Conservation (phyloP, 495 filamentous ascomycete genomes). For the Aspergillus coremiiformis region DNA sequence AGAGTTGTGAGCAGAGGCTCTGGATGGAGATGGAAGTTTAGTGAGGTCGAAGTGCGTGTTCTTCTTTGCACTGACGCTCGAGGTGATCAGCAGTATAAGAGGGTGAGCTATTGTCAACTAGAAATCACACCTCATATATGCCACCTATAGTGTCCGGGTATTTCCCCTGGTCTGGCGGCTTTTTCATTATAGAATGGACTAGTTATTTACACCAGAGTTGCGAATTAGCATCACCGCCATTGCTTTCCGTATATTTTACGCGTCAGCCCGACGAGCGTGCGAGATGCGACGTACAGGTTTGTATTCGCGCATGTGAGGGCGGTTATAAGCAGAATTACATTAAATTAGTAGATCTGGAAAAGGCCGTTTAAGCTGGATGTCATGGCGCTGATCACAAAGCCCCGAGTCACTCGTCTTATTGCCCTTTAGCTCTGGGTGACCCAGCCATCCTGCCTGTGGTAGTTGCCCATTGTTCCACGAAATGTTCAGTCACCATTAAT, state of each 20-base stretch:
- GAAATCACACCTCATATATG: no score
- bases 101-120: no score
- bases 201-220: no score
- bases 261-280: constrained; percentile 39
- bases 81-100: no score
- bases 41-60: no score
- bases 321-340: constrained; percentile 35
- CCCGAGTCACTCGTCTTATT: constrained; percentile 15
- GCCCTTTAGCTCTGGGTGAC: neutral
- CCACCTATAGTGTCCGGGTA: no score
- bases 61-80: no score
- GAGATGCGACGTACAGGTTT: constrained; percentile 40
- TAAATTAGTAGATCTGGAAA: constrained; percentile 32
- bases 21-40: no score
- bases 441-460: constrained; percentile 20
- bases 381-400: constrained; percentile 32
- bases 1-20: no score
- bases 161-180: no score
- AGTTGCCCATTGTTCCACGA: constrained; percentile 29
- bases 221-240: no score
- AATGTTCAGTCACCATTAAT: constrained; percentile 33
- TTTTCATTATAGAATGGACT: no score
- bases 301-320: constrained; percentile 35
- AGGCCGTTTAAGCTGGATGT: constrained; percentile 21
- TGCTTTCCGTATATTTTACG: constrained; percentile 20